These are phyloP conservation scores for Daedaleopsis nitida DNA, from an alignment of 768 basidiomycete species.

Conservation along the genomic window DNA sequence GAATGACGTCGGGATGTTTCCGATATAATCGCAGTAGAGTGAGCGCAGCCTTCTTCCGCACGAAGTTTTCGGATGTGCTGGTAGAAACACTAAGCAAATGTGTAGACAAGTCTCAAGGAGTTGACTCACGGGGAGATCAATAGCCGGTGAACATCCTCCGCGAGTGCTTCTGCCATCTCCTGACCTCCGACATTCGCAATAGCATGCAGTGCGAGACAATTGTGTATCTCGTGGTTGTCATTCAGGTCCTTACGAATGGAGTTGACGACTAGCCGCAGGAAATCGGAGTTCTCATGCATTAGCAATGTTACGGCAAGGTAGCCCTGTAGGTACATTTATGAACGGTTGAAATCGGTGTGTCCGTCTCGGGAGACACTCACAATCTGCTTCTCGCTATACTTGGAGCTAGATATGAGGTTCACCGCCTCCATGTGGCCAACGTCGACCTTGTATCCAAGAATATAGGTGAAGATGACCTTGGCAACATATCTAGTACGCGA, in stretches of 20 bases:
- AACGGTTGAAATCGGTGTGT: constrained; percentile 1
- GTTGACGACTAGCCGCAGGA: constrained; percentile 95
- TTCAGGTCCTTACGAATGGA: constrained; percentile 98
- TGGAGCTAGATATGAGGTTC: constrained; percentile 91
- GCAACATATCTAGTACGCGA: constrained; percentile 80
- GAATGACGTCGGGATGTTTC: constrained; percentile 94
- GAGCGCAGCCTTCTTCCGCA: constrained; percentile 97
- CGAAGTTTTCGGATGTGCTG: constrained; percentile 93
- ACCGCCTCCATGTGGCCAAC: constrained; percentile 99
- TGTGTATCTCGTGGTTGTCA: constrained; percentile 91
- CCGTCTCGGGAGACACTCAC: constrained; percentile 48
- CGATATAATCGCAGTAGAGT: constrained; percentile 91
- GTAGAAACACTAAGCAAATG: background rate
- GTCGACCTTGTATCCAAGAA: constrained; percentile 98
- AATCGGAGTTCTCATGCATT: constrained; percentile 99
- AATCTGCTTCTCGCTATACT: constrained; percentile 99
- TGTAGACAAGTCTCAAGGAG: too few relatives aligned
- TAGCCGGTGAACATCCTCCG: constrained; percentile 90
- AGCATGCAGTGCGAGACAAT: constrained; percentile 95
- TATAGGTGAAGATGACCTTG: constrained; percentile 99
- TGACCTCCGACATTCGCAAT: constrained; percentile 98
- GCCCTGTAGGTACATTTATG: constrained; percentile 55
- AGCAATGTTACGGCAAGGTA: constrained; percentile 96
- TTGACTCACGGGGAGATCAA: constrained; percentile 86
- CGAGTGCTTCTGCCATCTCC: constrained; percentile 97